Base-by-base conservation (phyloP, 2,329 filamentous ascomycete species). In the Colletotrichum sp. region DNA sequence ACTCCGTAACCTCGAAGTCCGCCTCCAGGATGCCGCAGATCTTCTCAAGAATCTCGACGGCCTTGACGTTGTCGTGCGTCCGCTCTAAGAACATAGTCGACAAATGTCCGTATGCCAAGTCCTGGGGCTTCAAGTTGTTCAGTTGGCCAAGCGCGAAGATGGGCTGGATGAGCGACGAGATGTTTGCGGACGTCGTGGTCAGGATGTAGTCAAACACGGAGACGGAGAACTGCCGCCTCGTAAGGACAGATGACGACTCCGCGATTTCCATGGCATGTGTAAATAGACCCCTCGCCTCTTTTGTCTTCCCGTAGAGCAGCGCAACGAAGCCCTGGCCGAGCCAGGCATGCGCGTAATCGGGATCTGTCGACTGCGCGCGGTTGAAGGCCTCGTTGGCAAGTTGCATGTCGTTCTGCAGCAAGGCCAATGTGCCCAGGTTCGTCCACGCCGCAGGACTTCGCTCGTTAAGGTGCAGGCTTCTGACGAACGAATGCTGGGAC, bases 261-360 rank as follows among this genome's bases (percentile, higher is more conserved):
- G 95, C 93, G 65, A 99, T 96, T 78, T 98, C 96, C 87, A 98
- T 97, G 1, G 97, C 96, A 82, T 99, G 97, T 2, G 95, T 96
- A 82, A 98, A 98, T 12, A 99, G 90, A 13, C 93, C 93, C 27
- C 95, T 90, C 2, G 96, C 96, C 85, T 98, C 96, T 77, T 91
- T 92, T 0, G 87, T 80, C 77, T 98, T 93, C 2, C 95, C 96
- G 66, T 92, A 90, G 32, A 96, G 87, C 19, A 96, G 88, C 6
- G 97, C 96, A 69, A 99, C 90, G 30, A 98, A 90, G 1, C 95
- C 96, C 84, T 99, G 96, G 1, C 97, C 97, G 9, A 99, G 88
- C 98, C 97, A 99, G 19, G 96, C 96, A 81, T 96, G 93, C 1
- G 96, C 93, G 82, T 96, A 98, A 78, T 98, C 96, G 0, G 98